phyloP scores from a whole-genome alignment of 495 filamentous ascomycete species.

The Xylaria venustula region DNA sequence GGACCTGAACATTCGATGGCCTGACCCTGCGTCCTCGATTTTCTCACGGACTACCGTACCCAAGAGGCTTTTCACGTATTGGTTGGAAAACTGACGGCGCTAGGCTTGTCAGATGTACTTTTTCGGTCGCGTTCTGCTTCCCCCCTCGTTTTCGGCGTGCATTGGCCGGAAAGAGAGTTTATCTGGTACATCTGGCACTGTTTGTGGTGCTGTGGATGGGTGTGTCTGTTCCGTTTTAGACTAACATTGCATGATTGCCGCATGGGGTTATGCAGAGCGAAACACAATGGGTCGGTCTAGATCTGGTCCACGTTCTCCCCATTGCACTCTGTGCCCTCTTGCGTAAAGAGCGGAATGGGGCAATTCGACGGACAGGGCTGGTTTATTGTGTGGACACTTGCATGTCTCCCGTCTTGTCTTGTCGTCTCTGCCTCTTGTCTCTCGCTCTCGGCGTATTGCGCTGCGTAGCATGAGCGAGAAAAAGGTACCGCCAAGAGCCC shows the following conservation, averaged over 20 bases:
- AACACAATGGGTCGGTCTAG: conserved; percentile 12
- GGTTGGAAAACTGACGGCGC: background rate
- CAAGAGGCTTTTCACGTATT: background rate
- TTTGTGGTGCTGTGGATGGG: conserved; percentile 1
- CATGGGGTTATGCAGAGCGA: conserved; percentile 11
- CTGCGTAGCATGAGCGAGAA: background rate
- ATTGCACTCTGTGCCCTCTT: background rate
- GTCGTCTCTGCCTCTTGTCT: no score
- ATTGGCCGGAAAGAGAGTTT: conserved; percentile 1
- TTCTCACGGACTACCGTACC: conserved; percentile 1
- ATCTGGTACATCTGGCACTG: conserved; percentile 1
- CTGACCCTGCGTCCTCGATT: background rate
- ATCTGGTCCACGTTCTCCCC: conserved; percentile 9
- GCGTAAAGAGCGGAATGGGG: no score
- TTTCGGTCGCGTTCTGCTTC: background rate
- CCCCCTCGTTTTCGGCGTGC: background rate
- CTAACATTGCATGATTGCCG: conserved; percentile 14
- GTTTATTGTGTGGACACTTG: conserved; percentile 1
- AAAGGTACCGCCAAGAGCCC: background rate
- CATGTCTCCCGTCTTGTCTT: background rate
- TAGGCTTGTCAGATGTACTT: background rate
- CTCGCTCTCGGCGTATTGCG: conserved; percentile 6
- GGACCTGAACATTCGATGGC: conserved; percentile 4
- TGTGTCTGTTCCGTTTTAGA: conserved; percentile 12
- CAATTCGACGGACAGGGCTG: conserved; percentile 3